A percentile compares a stretch with the other conserved stretches of the same genome.
Conservation (phyloP, 2,329 filamentous ascomycete genomes). For the Penicillium sp. region DNA sequence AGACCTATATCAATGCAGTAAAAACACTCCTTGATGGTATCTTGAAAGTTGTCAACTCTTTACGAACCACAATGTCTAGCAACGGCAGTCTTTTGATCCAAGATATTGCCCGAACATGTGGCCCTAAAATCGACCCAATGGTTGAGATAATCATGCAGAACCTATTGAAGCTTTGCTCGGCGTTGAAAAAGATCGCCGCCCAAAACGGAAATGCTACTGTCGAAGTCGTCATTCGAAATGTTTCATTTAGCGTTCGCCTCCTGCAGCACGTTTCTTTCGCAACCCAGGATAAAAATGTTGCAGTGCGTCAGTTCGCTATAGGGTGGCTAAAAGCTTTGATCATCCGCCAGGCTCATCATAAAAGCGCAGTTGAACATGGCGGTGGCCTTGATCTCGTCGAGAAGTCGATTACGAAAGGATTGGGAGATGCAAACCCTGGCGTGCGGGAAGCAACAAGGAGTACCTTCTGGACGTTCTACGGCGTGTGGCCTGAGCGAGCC, state of each 20-base stretch:
- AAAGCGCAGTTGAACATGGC: constrained; percentile 76
- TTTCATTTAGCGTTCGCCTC: constrained; percentile 74
- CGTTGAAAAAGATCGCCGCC: constrained; percentile 88
- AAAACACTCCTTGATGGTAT: constrained; percentile 81
- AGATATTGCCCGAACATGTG: constrained; percentile 74
- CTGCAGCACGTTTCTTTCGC: constrained; percentile 82
- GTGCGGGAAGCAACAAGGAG: constrained; percentile 83
- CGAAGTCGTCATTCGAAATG: constrained; percentile 74
- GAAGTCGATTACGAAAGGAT: constrained; percentile 82
- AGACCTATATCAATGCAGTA: constrained; percentile 67
- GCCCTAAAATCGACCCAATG: constrained; percentile 78
- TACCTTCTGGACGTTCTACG: constrained; percentile 81
- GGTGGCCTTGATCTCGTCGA: constrained; percentile 81
- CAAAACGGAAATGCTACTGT: constrained; percentile 78
- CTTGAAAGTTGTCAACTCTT: constrained; percentile 76
- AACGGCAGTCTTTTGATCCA: constrained; percentile 82
- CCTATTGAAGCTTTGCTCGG: constrained; percentile 82
- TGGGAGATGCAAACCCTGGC: constrained; percentile 84
- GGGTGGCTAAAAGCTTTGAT: constrained; percentile 84
- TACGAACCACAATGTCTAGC: constrained; percentile 86
- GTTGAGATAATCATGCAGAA: constrained; percentile 86
- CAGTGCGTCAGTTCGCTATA: constrained; percentile 73
- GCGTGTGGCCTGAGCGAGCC: constrained; percentile 73
- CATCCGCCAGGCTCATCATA: constrained; percentile 71
- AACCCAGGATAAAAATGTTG: constrained; percentile 89